Evolutionary conservation across 495 filamentous ascomycete species (phyloP), one percentile per base, ranked within the genome.

Genomic region (Lophiostoma macrostomum): DNA sequence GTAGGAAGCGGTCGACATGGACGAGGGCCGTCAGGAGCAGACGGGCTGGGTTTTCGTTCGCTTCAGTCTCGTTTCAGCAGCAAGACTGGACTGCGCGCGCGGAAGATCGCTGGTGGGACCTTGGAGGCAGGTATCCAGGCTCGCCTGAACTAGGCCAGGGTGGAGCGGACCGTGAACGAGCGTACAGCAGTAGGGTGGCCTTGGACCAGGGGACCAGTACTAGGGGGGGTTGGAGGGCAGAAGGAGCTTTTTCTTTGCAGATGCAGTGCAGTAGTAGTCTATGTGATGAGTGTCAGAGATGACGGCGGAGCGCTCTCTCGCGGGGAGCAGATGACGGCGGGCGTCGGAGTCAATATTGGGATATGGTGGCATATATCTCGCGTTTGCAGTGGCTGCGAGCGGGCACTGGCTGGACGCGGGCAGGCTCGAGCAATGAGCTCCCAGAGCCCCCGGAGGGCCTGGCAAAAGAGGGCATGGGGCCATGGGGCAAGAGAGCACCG

Each of bases 31-130:
- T 43, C n/a, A 40, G 38, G 44, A 50, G 29, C 22, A 42, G 43
- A 44, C 16, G 14, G 35, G 31, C 43, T 25, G 38, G 54, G 13
- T 47, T 50, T 63, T 58, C 30, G 54, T 41, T 58, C 54, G 60
- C 54, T 58, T 62, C 59, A 63, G 55, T 34, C 46, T 46, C 46
- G 60, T 63, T 63, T 63, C 60, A 63, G 60, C 60, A 63, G 58
- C 31, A 30, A 63, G 55, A 58, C 51, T 52, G 51, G n/a, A n/a
- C n/a, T n/a, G n/a, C n/a, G n/a, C 32, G 24, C 32, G 29, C 40
- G 40, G 49, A 48, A 50, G 60, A 58, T 55, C 60, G 54, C 45
- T 52, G 48, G 53, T 44, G 55, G 54, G 55, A 52, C 55, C 49
- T 58, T 58, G 38, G 54, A 51, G 46, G 53, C 32, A 48, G 43